Evolutionary conservation across 768 basidiomycete genomes (phyloP).

Genomic region (Aureoboletus auriporus): DNA sequence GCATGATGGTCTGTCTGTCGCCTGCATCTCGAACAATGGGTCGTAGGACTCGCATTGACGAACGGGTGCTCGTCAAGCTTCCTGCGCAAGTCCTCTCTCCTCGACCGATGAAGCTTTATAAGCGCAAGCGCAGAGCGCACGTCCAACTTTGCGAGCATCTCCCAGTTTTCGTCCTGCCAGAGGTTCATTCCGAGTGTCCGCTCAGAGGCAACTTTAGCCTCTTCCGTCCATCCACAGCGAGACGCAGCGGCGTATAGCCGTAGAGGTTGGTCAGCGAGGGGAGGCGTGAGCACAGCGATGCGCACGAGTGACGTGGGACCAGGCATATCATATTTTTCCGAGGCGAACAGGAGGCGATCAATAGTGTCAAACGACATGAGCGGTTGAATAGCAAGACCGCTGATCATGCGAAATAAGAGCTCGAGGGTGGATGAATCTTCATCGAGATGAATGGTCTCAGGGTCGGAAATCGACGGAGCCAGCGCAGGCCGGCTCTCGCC

Average conservation of each 20-base stretch:
- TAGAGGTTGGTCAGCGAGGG: conserved; percentile 47
- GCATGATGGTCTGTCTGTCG: conserved; percentile 50
- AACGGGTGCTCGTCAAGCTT: conserved; percentile 57
- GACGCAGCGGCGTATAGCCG: conserved; percentile 53
- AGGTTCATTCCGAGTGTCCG: conserved; percentile 54
- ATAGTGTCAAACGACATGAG: conserved; percentile 50
- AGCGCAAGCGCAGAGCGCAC: conserved; percentile 51
- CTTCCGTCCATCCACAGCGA: conserved; percentile 56
- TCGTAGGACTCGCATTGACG: conserved; percentile 41
- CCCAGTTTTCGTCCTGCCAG: conserved; percentile 41
- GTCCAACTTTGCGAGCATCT: conserved; percentile 44
- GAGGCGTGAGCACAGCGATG: conserved; percentile 50
- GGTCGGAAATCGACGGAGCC: conserved; percentile 7
- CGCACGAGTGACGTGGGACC: conserved; percentile 60
- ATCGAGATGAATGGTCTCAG: conserved; percentile 48
- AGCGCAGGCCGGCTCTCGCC: conserved; percentile 1
- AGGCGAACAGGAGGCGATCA: conserved; percentile 55
- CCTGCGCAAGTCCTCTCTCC: conserved; percentile 46
- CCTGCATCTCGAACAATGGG: conserved; percentile 47
- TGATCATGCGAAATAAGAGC: conserved; percentile 55
- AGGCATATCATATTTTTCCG: conserved; percentile 70
- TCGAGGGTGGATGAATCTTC: conserved; percentile 56
- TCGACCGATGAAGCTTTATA: conserved; percentile 48
- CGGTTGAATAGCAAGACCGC: conserved; percentile 49
- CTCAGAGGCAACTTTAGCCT: conserved; percentile 50